phyloP scores from a whole-genome alignment of 352 stramenopile genomes.

The Thalassiosira allenii region DNA sequence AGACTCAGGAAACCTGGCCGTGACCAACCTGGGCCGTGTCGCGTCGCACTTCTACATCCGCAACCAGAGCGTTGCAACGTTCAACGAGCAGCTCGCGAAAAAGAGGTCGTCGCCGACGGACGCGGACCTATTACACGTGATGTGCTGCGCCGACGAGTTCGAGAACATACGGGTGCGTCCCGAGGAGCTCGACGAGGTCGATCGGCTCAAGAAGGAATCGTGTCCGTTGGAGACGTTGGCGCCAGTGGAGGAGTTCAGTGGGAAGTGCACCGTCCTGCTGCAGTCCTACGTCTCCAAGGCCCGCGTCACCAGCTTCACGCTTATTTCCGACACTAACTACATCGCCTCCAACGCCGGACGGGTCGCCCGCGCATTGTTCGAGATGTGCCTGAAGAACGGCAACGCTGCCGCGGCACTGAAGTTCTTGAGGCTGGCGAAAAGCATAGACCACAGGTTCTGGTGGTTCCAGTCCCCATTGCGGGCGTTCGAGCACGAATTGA shows the following conservation, averaged over 20 bases:
- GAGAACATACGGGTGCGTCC: slow-evolving; percentile 95
- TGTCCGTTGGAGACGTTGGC: slow-evolving; percentile 91
- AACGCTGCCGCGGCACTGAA: slow-evolving; percentile 85
- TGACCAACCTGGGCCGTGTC: slow-evolving; percentile 96
- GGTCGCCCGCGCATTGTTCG: slow-evolving; percentile 97
- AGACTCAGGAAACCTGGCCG: slow-evolving; percentile 90
- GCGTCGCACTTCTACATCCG: slow-evolving; percentile 99
- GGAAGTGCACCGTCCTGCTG: slow-evolving; percentile 97
- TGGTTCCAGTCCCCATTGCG: slow-evolving; percentile 95
- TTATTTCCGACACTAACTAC: slow-evolving; percentile 99
- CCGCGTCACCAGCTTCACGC: slow-evolving; percentile 94
- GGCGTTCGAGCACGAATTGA: slow-evolving; percentile 91
- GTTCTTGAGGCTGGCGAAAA: slow-evolving; percentile 96
- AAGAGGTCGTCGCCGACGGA: slow-evolving; percentile 68
- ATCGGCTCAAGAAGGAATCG: slow-evolving; percentile 90
- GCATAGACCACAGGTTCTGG: slow-evolving; percentile 97
- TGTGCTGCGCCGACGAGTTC: slow-evolving; percentile 93
- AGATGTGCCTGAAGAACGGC: slow-evolving; percentile 90
- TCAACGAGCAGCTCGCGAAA: slow-evolving; percentile 94
- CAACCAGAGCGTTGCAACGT: slow-evolving; percentile 97
- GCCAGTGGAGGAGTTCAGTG: slow-evolving; percentile 90
- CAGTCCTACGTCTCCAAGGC: slow-evolving; percentile 91
- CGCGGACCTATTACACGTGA: slow-evolving; percentile 76
- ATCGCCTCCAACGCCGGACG: slow-evolving; percentile 98
- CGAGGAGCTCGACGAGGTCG: slow-evolving; percentile 91